Conservation (phyloP, 2,329 filamentous ascomycete species). For the Xylaria sp. region DNA sequence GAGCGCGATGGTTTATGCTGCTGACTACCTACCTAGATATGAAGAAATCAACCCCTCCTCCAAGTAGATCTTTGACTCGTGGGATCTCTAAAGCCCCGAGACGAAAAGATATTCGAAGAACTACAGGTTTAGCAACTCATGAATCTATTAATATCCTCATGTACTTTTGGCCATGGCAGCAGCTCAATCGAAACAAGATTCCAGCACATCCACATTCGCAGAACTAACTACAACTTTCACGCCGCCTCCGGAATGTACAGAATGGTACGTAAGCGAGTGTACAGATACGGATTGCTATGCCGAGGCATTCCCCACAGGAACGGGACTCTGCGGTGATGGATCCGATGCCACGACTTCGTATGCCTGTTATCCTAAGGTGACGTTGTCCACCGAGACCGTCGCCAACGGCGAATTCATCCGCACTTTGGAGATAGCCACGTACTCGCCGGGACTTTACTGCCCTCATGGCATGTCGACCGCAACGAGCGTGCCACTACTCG, state of each 20-base stretch:
- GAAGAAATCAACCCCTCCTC: too few species aligned
- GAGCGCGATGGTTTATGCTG: too few species aligned
- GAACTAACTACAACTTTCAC: constrained; percentile 21
- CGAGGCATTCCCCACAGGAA: constrained; percentile 21
- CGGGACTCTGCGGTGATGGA: constrained; percentile 10
- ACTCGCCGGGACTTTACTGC: constrained; percentile 18
- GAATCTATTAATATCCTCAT: neutral
- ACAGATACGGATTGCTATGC: constrained; percentile 12
- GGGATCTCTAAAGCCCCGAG: too few species aligned
- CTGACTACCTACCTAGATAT: too few species aligned
- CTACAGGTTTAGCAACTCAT: neutral
- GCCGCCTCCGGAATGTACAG: constrained; percentile 19
- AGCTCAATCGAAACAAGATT: neutral
- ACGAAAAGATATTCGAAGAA: too few species aligned
- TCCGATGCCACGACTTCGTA: constrained; percentile 6
- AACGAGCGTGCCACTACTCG: constrained; percentile 12
- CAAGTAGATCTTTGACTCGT: too few species aligned
- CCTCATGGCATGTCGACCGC: constrained; percentile 19
- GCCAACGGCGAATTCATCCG: constrained; percentile 9
- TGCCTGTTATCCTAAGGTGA: constrained; percentile 17
- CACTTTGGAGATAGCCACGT: constrained; percentile 8
- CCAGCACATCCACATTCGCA: constrained; percentile 11
- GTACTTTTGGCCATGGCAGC: neutral
- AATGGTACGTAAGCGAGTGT: constrained; percentile 12
- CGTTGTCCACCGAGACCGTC: neutral